Conservation (phyloP, 2,329 filamentous ascomycete species). For the Sporothrix humicola region DNA sequence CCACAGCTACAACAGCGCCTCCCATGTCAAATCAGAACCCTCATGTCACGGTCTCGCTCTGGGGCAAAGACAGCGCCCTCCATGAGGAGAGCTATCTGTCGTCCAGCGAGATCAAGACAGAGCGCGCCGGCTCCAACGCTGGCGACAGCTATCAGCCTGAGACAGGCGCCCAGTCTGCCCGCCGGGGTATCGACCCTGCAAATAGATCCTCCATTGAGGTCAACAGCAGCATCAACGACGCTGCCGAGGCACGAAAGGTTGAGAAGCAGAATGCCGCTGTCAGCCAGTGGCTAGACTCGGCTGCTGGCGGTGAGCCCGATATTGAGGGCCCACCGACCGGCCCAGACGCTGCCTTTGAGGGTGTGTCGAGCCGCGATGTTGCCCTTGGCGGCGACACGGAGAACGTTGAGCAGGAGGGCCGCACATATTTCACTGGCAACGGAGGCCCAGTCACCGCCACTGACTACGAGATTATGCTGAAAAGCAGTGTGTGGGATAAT, state of each 20-base stretch:
- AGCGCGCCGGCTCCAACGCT: constrained; percentile 16
- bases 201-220: constrained; percentile 53
- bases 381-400: constrained; percentile 55
- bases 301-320: constrained; percentile 35
- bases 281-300: constrained; percentile 55
- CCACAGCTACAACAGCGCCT: constrained; percentile 46
- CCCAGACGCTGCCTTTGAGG: constrained; percentile 42
- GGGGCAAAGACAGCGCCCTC: constrained; percentile 51
- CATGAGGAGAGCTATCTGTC: constrained; percentile 34
- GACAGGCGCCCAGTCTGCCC: neutral
- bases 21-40: constrained; percentile 58
- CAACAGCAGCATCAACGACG: constrained; percentile 55
- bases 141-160: neutral
- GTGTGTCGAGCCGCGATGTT: constrained; percentile 51
- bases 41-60: constrained; percentile 62
- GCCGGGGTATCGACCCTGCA: constrained; percentile 54
- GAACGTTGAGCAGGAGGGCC: constrained; percentile 56
- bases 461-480: constrained; percentile 58
- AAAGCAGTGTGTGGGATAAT: constrained; percentile 57
- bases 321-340: neutral
- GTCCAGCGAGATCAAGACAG: constrained; percentile 38
- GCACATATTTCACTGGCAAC: constrained; percentile 55
- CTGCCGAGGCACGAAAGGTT: constrained; percentile 49
- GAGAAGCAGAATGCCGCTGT: constrained; percentile 58
- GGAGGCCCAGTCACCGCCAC: constrained; percentile 51